Percentiles rank a stretch among this genome's conserved stretches.
Evolutionary conservation across 2,329 filamentous ascomycete species (phyloP).

Genomic region (Aspergillus sp.): DNA sequence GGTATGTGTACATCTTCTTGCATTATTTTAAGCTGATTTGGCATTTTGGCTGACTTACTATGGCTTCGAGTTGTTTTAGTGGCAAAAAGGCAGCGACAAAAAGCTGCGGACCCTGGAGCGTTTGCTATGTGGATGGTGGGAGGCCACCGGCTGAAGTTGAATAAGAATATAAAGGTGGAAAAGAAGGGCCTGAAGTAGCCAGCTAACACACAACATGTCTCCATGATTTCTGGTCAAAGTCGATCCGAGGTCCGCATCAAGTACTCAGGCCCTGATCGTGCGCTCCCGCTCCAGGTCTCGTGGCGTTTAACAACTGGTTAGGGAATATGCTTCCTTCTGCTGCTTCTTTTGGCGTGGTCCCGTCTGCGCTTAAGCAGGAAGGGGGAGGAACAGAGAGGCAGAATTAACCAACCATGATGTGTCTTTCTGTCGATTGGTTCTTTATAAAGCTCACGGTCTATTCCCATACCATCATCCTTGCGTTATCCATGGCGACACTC

Average conservation of each 20-base stretch:
- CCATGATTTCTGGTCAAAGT: conserved; percentile 22
- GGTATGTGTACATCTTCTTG: conserved; percentile 18
- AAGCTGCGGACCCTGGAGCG: conserved; percentile 22
- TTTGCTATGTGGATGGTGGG: conserved; percentile 41
- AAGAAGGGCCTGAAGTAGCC: conserved; percentile 32
- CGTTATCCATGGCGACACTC: too few species aligned
- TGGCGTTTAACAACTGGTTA: too few species aligned
- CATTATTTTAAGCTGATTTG: background rate
- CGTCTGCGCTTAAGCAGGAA: too few species aligned
- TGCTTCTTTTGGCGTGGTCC: too few species aligned
- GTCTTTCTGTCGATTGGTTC: too few species aligned
- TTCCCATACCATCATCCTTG: too few species aligned
- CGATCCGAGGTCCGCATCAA: background rate
- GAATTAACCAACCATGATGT: too few species aligned
- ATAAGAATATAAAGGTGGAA: conserved; percentile 38
- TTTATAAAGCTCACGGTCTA: too few species aligned
- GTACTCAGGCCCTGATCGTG: background rate
- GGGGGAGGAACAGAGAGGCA: too few species aligned
- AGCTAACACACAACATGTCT: conserved; percentile 6
- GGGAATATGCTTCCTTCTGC: too few species aligned
- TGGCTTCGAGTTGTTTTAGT: conserved; percentile 9
- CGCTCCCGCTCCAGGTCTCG: too few species aligned
- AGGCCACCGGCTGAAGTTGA: conserved; percentile 19
- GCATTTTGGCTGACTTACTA: conserved; percentile 1
- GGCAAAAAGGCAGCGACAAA: conserved; percentile 25